Conservation (phyloP, 768 basidiomycete genomes). For the Cubamyces lactineus region DNA sequence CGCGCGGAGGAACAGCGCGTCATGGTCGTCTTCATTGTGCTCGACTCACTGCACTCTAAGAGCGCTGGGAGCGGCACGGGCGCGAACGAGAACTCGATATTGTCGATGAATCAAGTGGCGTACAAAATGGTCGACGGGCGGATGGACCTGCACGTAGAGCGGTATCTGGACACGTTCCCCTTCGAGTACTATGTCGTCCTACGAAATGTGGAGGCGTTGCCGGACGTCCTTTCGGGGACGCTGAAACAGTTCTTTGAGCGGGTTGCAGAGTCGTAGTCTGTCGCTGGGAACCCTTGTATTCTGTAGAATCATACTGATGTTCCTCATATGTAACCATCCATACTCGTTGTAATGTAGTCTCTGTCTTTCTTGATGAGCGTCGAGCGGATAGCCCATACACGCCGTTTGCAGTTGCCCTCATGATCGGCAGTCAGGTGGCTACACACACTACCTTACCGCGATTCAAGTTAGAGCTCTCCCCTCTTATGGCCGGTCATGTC, state of each 20-base stretch:
- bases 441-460: no score
- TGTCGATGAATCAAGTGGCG: conserved; percentile 90
- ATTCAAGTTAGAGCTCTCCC: no score
- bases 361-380: no score
- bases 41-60: conserved; percentile 80
- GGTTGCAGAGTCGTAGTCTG: conserved; percentile 63
- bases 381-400: no score
- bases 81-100: conserved; percentile 63
- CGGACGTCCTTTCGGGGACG: conserved; percentile 86
- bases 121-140: conserved; percentile 80
- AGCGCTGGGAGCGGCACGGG: conserved; percentile 27
- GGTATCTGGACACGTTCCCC: conserved; percentile 95
- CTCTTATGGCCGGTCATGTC: no score
- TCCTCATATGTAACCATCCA: no score
- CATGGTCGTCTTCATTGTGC: conserved; percentile 94
- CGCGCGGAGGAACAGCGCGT: conserved; percentile 88
- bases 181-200: conserved; percentile 98
- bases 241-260: conserved; percentile 92
- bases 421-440: no score
- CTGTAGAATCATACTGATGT: no score
- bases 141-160: conserved; percentile 85
- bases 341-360: no score
- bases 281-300: no score
- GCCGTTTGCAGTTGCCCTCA: no score
- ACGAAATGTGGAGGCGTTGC: conserved; percentile 86